A percentile compares a stretch with the other conserved stretches of the same genome.
Conservation (phyloP, 2,329 filamentous ascomycete genomes). For the Botrytis porri region DNA sequence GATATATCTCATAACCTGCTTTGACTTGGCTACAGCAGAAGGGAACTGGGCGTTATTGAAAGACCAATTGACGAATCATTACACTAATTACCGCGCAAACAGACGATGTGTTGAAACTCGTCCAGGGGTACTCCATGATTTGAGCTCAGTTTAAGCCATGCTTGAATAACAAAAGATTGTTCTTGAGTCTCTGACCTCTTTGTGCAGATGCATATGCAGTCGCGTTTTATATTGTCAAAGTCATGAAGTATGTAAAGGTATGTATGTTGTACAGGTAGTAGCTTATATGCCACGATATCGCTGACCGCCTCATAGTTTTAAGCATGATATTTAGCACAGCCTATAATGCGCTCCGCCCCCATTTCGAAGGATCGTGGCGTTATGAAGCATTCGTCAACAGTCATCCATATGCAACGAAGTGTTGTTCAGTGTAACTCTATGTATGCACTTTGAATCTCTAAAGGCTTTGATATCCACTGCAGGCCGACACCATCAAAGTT, state of each 20-base stretch:
- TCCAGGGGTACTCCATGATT: neutral
- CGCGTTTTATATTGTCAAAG: neutral
- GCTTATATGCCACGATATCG: neutral
- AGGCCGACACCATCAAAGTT: neutral
- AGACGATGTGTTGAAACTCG: slow-evolving; percentile 4
- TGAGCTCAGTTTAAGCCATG: slow-evolving; percentile 6
- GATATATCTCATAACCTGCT: neutral
- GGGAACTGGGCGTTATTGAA: neutral
- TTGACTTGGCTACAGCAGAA: neutral
- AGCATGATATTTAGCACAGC: neutral
- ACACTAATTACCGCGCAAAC: neutral
- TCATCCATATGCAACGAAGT: neutral
- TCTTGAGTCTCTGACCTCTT: slow-evolving; percentile 12
- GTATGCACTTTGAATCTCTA: neutral
- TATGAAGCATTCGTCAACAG: slow-evolving; percentile 6
- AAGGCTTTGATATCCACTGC: slow-evolving; percentile 1
- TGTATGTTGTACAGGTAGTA: neutral
- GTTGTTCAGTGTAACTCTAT: neutral
- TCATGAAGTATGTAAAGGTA: neutral
- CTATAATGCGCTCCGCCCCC: slow-evolving; percentile 1
- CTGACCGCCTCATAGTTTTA: slow-evolving; percentile 5
- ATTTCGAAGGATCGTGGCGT: slow-evolving; percentile 17
- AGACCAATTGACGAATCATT: slow-evolving; percentile 9
- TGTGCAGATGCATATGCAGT: slow-evolving; percentile 16
- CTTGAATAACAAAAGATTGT: neutral